Evolutionary conservation across 306 rosid genomes (phyloP), one percentile per base, ranked within the genome.

Genomic region (Quillaja saponaria): DNA sequence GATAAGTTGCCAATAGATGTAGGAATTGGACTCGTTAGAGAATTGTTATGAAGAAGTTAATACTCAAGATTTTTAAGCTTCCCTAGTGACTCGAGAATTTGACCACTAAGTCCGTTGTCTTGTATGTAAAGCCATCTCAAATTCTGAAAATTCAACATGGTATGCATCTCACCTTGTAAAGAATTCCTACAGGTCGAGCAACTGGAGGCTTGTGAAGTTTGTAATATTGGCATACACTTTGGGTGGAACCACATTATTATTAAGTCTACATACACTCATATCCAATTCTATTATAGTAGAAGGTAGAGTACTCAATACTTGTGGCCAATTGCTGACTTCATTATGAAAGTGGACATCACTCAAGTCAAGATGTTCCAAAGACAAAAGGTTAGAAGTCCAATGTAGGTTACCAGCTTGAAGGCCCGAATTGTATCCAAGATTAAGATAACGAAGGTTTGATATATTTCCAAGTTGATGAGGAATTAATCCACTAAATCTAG

Each of bases 391-490:
- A 28, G 69, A 54, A 37, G 64, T 39, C 72, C 80, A 57, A 35
- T 51, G 58, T 46, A 76, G 61, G 34, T 38, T 64, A 34, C 59
- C 64, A 2, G 67, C 68, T 13, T 64, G 61, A 25, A 52, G 34
- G 42, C 18, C 64, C 17, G 14, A 17, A 42, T 41, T 33, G 52
- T 61, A 55, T 14, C 34, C 67, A 38, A 66, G 71, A 62, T 71
- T 69, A 72, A 77, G 74, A 34, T 55, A 42, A 10, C 13, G 63
- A 20, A 77, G 25, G 13, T 55, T 25, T 16, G 78, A 47, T n/a
- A 77, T 70, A 13, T 76, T 77, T 50, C 74, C 71, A 48, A 71
- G 74, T 34, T 71, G 67, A 34, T 10, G 71, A 49, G 82, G 77
- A 54, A 77, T 55, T 37, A 49, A n/a, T 49, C 82, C 78, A 7